Conservation (phyloP, 1,139 yeast species). For the Lodderomyces beijingensis region DNA sequence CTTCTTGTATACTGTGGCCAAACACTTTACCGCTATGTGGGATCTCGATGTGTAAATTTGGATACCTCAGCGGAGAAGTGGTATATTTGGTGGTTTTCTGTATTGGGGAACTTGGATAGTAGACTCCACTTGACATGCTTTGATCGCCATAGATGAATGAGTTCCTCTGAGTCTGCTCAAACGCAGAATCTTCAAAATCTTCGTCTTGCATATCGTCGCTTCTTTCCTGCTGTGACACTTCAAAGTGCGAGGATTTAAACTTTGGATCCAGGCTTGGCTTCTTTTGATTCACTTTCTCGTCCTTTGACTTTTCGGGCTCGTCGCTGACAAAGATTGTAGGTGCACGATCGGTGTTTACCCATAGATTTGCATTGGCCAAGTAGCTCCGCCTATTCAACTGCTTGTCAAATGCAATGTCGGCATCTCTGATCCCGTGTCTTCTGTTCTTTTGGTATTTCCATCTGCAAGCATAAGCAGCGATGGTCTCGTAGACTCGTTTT, state of each 20-base stretch:
- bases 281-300: conserved; percentile 3
- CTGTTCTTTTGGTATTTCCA: conserved; percentile 46
- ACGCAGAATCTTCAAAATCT: neutral
- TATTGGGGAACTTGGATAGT: conserved; percentile 12
- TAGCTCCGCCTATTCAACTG: conserved; percentile 28
- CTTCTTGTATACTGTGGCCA: too few species aligned
- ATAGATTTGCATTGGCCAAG: conserved; percentile 19
- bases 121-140: conserved; percentile 9
- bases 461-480: conserved; percentile 55
- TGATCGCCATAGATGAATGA: conserved; percentile 8
- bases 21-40: conserved; percentile 4
- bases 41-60: conserved; percentile 9
- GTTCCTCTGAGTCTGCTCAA: conserved; percentile 3
- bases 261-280: neutral
- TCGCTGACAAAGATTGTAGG: conserved; percentile 10
- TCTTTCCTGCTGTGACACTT: conserved; percentile 3
- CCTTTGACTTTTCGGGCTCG: conserved; percentile 3
- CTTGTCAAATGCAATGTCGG: conserved; percentile 26
- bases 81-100: conserved; percentile 4
- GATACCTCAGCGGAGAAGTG: conserved; percentile 1
- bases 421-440: conserved; percentile 24
- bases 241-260: neutral
- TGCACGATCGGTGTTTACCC: conserved; percentile 10
- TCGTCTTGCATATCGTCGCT: neutral
- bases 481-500: conserved; percentile 49